Percentiles rank a stretch among this genome's conserved stretches.
These are phyloP conservation scores for Aspergillus texensis DNA, from an alignment of 2,329 filamentous ascomycete genomes.

Conservation along the genomic window DNA sequence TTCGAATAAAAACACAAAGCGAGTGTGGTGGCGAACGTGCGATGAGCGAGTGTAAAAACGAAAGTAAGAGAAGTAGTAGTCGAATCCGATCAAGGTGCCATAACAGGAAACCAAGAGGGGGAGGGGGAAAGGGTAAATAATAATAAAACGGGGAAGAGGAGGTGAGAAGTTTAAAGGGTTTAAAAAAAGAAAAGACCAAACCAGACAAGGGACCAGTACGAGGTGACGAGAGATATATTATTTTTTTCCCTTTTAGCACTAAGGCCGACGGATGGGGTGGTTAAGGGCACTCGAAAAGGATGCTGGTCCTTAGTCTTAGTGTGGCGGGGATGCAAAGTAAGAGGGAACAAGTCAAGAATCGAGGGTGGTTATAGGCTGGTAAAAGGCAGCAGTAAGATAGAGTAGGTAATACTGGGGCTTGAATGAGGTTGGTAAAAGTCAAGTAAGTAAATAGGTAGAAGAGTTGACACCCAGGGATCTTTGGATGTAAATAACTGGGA, in stretches of 20 bases:
- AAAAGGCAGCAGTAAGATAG: not conserved
- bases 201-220: constrained; percentile 15
- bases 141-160: constrained; percentile 16
- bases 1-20: constrained; percentile 39
- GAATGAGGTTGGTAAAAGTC: constrained; percentile 4
- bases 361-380: constrained; percentile 5
- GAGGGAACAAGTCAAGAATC: not conserved
- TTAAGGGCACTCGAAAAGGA: constrained; percentile 13
- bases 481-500: not conserved
- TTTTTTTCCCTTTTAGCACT: constrained; percentile 20
- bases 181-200: constrained; percentile 17
- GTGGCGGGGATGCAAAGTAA: constrained; percentile 21
- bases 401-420: constrained; percentile 4
- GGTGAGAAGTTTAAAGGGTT: constrained; percentile 14
- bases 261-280: constrained; percentile 19
- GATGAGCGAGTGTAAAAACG: constrained; percentile 35
- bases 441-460: not conserved
- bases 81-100: constrained; percentile 34
- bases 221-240: constrained; percentile 26
- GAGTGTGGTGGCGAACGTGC: constrained; percentile 42
- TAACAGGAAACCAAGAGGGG: constrained; percentile 26
- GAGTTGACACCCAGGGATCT: not conserved
- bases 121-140: constrained; percentile 18
- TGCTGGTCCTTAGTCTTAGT: constrained; percentile 20
- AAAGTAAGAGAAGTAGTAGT: constrained; percentile 17